These are phyloP conservation scores for Aphanomyces astaci DNA, from an alignment of 352 stramenopile genomes.

Conservation along the genomic window DNA sequence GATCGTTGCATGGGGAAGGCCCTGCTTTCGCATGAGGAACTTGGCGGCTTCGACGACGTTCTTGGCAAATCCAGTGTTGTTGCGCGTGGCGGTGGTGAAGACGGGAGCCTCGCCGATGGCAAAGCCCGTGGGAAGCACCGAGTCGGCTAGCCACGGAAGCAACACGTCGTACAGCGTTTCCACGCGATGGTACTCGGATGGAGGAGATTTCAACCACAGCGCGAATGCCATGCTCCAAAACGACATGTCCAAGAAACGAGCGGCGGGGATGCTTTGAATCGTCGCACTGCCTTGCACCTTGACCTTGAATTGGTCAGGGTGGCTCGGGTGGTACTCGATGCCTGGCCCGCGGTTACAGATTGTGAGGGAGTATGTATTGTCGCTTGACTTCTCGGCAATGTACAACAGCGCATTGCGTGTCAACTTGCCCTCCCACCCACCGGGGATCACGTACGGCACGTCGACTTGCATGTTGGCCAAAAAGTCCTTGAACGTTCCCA, in stretches of 20 bases:
- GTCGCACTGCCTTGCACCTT: constrained; percentile 70
- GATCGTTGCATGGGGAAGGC: constrained; percentile 50
- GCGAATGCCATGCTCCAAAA: constrained; percentile 82
- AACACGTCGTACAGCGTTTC: constrained; percentile 87
- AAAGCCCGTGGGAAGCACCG: constrained; percentile 55
- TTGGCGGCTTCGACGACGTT: constrained; percentile 57
- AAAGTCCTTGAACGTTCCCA: constrained; percentile 62
- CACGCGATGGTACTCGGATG: constrained; percentile 80
- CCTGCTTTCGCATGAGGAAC: constrained; percentile 35
- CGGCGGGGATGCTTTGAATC: constrained; percentile 46
- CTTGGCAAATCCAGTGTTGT: constrained; percentile 74
- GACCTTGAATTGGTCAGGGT: constrained; percentile 43
- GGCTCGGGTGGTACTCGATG: constrained; percentile 68
- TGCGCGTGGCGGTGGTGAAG: constrained; percentile 53
- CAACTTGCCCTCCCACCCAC: constrained; percentile 66
- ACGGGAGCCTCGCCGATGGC: constrained; percentile 34
- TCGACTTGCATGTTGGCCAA: constrained; percentile 35
- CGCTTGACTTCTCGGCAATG: constrained; percentile 61
- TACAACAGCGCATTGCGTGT: constrained; percentile 76
- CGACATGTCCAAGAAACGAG: constrained; percentile 72
- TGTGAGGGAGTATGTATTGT: constrained; percentile 62
- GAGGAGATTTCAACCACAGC: constrained; percentile 72
- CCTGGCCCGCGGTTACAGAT: constrained; percentile 85
- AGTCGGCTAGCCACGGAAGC: constrained; percentile 78
- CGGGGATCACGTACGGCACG: constrained; percentile 54